Conservation (phyloP, 345 rosid genomes). For the Noccaea caerulescens region DNA sequence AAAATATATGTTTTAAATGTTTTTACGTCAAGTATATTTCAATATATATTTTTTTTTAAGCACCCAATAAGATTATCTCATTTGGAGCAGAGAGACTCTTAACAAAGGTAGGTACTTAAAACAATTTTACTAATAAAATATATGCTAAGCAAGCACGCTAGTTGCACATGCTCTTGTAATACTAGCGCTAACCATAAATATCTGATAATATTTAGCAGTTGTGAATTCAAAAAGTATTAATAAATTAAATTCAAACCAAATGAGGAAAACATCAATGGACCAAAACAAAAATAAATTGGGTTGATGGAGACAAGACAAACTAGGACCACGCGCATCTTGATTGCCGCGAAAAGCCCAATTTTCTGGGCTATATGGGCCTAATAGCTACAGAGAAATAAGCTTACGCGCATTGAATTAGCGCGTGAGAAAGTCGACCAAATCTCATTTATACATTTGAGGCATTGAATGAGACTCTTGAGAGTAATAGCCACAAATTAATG, state of each 20-base stretch:
- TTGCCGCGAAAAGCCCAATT: conserved; percentile 26
- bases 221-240: not conserved
- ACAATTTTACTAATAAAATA: no score
- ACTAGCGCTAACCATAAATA: no score
- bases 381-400: not conserved
- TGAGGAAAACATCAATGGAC: conserved; percentile 4
- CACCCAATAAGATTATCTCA: no score
- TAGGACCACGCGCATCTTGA: conserved; percentile 31
- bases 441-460: not conserved
- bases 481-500: not conserved
- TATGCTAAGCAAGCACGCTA: no score
- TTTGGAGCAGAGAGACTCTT: no score
- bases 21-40: no score
- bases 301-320: conserved; percentile 41
- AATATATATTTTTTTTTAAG: no score
- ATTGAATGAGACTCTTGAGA: not conserved
- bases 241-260: not conserved
- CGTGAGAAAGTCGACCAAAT: not conserved
- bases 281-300: not conserved
- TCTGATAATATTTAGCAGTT: not conserved
- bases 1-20: no score
- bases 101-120: no score
- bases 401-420: conserved; percentile 1
- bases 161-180: no score
- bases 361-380: conserved; percentile 12